Evolutionary conservation across 139 green algal genomes (phyloP).

Genomic region (Microglena sp.): DNA sequence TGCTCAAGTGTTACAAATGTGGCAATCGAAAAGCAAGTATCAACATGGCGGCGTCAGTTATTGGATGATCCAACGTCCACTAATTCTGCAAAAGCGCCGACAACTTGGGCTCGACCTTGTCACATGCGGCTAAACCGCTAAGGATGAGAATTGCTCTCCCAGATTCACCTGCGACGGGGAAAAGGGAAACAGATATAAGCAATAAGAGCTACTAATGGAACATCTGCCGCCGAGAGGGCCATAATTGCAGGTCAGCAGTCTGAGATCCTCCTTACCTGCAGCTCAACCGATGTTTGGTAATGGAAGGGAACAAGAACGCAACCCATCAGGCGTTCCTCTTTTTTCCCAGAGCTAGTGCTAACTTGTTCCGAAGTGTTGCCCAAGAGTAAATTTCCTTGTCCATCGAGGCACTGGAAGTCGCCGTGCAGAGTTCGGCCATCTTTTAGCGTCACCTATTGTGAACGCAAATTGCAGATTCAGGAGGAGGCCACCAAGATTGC

Average conservation of each 20-base stretch:
- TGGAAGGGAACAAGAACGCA: slow-evolving; percentile 2
- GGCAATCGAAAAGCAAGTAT: too few relatives aligned
- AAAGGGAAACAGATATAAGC: too few relatives aligned
- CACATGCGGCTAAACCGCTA: neutral
- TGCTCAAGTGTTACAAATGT: too few relatives aligned
- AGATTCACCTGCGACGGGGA: too few relatives aligned
- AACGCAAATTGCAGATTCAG: neutral
- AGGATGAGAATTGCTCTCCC: too few relatives aligned
- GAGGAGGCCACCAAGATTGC: neutral
- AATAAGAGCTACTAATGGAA: too few relatives aligned
- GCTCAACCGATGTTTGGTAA: neutral
- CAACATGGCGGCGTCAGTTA: too few relatives aligned
- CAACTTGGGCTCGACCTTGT: neutral
- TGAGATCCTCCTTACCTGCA: neutral
- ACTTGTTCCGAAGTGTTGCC: slow-evolving; percentile 19
- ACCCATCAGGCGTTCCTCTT: slow-evolving; percentile 1
- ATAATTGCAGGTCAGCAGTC: neutral
- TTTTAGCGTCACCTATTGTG: slow-evolving; percentile 11
- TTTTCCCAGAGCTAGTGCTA: neutral
- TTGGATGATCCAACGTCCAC: too few relatives aligned
- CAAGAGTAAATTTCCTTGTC: slow-evolving; percentile 39
- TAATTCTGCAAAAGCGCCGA: too few relatives aligned
- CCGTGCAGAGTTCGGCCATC: slow-evolving; percentile 26
- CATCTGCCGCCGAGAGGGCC: neutral
- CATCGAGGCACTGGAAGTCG: slow-evolving; percentile 34